Base-by-base conservation (phyloP, 2,329 filamentous ascomycete species). In the Sclerotinia minor region DNA sequence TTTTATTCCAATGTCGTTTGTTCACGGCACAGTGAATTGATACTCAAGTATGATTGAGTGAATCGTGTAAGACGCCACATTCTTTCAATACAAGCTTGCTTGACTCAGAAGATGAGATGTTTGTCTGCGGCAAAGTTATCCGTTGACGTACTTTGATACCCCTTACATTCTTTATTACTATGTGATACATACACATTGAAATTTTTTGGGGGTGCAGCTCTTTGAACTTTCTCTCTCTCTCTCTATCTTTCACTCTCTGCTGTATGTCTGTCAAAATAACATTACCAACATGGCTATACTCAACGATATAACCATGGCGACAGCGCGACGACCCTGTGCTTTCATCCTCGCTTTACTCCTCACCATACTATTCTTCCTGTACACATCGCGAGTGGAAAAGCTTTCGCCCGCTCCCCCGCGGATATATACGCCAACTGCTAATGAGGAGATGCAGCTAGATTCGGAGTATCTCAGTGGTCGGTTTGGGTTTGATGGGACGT, bases 401-500 rank as follows among this genome's bases (percentile, higher is more conserved):
- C 26, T 66, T 6, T 9, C 54, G 11, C 9, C 29, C 1, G 32
- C 53, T 11, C 19, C 54, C n/a, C 54, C n/a, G 45, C 26, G 35
- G n/a, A 21, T 29, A 44, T 50, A 60, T 66, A n/a, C 11, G 19
- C 64, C 54, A 4, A 66, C 54, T 13, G 32, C 24, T 11, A 35
- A 11, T 35, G 15, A 26, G 26, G 64, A 32, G 32, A n/a, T 41
- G 26, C 54, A 60, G 4, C 64, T 24, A 5, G 24, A 66, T 19
- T 35, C 58, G 26, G 58, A 24, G 44, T 29, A 24, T 7, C 9
- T 29, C 1, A 32, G 44, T 60, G 53, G 44, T 7, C 26, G 44
- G 5, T 66, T 66, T 52, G 24, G 54, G 29, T 60, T 66, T 7
- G 35, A 66, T n/a, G 64, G 64, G 3, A 66, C 29, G 24, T 66